These are phyloP conservation scores for Aegilops umbellulata DNA, from an alignment of 176 grass and related monocot species.

Conservation along the genomic window DNA sequence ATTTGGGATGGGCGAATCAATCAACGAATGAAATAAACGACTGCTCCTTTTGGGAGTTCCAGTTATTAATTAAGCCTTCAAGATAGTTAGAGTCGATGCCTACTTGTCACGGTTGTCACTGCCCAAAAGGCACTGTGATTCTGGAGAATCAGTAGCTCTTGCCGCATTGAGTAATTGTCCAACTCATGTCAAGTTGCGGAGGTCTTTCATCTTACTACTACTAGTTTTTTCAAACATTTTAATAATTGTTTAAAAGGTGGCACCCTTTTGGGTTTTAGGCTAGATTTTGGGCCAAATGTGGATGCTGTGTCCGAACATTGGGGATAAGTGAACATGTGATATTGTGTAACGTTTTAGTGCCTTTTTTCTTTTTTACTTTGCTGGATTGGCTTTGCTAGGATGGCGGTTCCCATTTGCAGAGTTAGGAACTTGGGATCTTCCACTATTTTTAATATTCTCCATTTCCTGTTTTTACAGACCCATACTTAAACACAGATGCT, in stretches of 20 bases:
- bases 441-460: background rate
- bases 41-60: constrained; percentile 10
- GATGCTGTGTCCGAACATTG: background rate
- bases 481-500: constrained; percentile 95
- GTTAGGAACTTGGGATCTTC: background rate
- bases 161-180: background rate
- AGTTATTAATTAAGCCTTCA: background rate
- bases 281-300: background rate
- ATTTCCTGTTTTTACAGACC: constrained; percentile 52
- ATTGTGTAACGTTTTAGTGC: constrained; percentile 3
- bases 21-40: background rate
- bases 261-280: constrained; percentile 4
- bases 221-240: background rate
- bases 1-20: background rate
- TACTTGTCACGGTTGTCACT: background rate
- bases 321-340: background rate
- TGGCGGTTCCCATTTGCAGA: background rate
- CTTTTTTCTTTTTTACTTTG: background rate
- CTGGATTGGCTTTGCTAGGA: background rate
- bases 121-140: background rate
- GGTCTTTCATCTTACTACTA: background rate
- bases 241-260: background rate
- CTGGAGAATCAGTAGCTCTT: background rate
- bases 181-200: background rate
- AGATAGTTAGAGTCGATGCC: background rate